Evolutionary conservation across 768 basidiomycete genomes (phyloP), one percentile per base, ranked within the genome.

Genomic region (Boletus pseudo-olivaceus): DNA sequence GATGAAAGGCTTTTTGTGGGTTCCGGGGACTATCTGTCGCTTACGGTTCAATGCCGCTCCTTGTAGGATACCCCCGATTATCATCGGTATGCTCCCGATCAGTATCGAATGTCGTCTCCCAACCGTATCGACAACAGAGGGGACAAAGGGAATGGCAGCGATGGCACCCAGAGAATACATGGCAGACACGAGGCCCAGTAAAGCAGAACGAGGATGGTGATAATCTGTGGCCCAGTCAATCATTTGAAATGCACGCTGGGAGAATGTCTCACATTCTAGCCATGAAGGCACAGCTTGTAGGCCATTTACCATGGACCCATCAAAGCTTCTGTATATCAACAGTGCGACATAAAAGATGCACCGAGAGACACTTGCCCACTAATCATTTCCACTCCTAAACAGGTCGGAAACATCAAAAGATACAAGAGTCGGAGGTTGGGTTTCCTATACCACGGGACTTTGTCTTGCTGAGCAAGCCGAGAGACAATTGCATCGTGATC

Each of bases 111-210:
- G 39, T 20, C 62, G 58, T 15, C 62, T 53, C 20, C 62, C 62
- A 4, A 54, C 11, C 11, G 35, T 60, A 29, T 62, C 62, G 27
- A 53, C 53, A 17, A 54, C 6, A 0, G 4, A 37, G 9, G 62
- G 46, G 4, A 48, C 62, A 23, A 82, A 65, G 0, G 84, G 84
- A 5, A 85, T 65, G 0, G 80, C 78, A 19, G 72, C 58, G 29
- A 86, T 75, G 3, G 78, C 78, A 7, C 84, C 84, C n/a, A 85
- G 75, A 1, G 82, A 81, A 61, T 84, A 85, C 61, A 82, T 76
- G 2, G 82, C 72, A 14, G 77, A 14, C 53, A 56, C 39, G 65
- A 48, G n/a, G 14, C 47, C 47, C 47, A 60, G 37, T 12, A 80
- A 71, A 1, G 77, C 71, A 3, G 80, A 82, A 7, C 76, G 75